phyloP scores from a whole-genome alignment of 1,284 basidiomycete species.

The Cryptococcus wingfieldii region DNA sequence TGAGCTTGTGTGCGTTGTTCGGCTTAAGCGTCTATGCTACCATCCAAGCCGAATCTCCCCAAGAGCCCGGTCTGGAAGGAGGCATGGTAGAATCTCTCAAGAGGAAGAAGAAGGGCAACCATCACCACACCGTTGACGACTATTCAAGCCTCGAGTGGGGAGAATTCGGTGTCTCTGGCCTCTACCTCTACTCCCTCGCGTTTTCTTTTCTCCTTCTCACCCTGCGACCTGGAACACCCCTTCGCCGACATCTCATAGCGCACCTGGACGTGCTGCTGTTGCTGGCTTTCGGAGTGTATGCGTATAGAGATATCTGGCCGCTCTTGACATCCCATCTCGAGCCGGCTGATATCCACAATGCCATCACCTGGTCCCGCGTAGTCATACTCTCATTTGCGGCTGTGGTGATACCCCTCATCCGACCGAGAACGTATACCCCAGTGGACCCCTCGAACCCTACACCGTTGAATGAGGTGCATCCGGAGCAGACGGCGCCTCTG shows the following conservation, averaged over 20 bases:
- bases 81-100: slow-evolving; percentile 22
- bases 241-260: slow-evolving; percentile 36
- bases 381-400: slow-evolving; percentile 49
- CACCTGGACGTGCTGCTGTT: slow-evolving; percentile 49
- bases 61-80: not conserved
- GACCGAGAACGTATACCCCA: slow-evolving; percentile 54
- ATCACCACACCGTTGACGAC: slow-evolving; percentile 30
- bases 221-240: slow-evolving; percentile 30
- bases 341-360: slow-evolving; percentile 49
- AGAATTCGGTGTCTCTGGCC: slow-evolving; percentile 44
- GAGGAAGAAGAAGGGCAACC: slow-evolving; percentile 31
- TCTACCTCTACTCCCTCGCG: slow-evolving; percentile 42
- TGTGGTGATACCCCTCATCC: slow-evolving; percentile 52
- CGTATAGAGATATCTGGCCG: slow-evolving; percentile 63
- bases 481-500: slow-evolving; percentile 63
- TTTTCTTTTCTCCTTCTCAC: slow-evolving; percentile 41
- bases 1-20: slow-evolving; percentile 36
- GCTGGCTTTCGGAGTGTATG: slow-evolving; percentile 52
- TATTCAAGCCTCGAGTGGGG: slow-evolving; percentile 46
- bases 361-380: slow-evolving; percentile 48
- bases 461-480: slow-evolving; percentile 52
- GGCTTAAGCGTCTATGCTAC: slow-evolving; percentile 45
- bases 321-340: slow-evolving; percentile 54
- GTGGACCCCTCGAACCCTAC: slow-evolving; percentile 45
- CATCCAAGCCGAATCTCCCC: slow-evolving; percentile 39